Evolutionary conservation across 202 grass and related monocot genomes (phyloP).

Genomic region (Carex arenaria): DNA sequence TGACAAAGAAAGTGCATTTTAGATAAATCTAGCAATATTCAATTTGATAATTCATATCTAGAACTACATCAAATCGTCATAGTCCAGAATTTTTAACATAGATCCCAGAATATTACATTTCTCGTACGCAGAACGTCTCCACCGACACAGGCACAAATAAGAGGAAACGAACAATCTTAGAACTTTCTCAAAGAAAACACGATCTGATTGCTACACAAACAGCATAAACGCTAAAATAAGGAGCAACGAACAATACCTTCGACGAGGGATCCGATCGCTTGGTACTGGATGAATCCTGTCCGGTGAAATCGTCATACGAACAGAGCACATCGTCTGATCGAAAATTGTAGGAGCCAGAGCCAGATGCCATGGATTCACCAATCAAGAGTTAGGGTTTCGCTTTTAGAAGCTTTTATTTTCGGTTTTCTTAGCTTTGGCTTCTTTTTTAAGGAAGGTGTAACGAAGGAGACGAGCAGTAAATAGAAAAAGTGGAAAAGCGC

Average conservation of each 20-base stretch:
- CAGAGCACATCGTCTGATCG: constrained; percentile 82
- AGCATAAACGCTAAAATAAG: background rate
- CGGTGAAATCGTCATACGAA: constrained; percentile 85
- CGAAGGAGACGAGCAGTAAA: background rate
- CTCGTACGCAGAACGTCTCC: background rate
- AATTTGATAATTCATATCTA: background rate
- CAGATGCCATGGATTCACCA: constrained; percentile 19
- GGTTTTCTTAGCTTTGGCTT: background rate
- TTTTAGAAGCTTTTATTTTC: background rate
- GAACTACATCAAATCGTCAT: background rate
- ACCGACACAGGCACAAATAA: background rate
- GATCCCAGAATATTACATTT: background rate
- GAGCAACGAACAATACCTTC: constrained; percentile 41
- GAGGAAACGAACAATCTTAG: background rate
- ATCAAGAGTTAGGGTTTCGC: constrained; percentile 19
- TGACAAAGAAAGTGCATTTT: background rate
- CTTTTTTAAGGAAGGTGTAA: background rate
- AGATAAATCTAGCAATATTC: background rate
- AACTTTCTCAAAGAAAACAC: background rate
- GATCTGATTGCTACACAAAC: background rate
- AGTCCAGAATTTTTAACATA: background rate
- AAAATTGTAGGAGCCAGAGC: constrained; percentile 74
- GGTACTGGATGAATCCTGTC: constrained; percentile 44
- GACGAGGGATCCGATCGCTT: constrained; percentile 63
- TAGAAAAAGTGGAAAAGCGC: background rate